Conservation (phyloP, 805 yeast species). For the Wickerhamomyces bovis region DNA sequence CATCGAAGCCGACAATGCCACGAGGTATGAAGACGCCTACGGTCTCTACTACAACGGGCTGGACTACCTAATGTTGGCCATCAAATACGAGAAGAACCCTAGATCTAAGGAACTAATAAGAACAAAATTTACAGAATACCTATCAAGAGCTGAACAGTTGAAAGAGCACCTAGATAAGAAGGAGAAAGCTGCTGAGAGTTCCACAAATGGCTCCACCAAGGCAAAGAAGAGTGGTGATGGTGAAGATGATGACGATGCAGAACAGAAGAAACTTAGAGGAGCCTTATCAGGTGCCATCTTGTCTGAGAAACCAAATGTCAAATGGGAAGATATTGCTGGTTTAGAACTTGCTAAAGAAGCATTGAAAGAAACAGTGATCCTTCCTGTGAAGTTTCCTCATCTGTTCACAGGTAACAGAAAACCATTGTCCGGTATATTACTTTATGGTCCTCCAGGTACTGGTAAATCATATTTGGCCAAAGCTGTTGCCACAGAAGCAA, state of each 20-base stretch:
- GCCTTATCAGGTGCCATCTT: constrained; percentile 90
- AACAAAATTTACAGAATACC: constrained; percentile 84
- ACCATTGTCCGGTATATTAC: constrained; percentile 84
- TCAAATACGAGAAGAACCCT: constrained; percentile 90
- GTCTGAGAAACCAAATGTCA: constrained; percentile 85
- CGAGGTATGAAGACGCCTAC: constrained; percentile 90
- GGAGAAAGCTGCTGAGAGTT: constrained; percentile 32
- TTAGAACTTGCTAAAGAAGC: constrained; percentile 94
- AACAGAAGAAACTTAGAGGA: constrained; percentile 81
- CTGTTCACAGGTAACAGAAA: constrained; percentile 90
- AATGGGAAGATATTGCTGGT: constrained; percentile 96
- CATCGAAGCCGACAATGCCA: constrained; percentile 87
- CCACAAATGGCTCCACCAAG: constrained; percentile 41
- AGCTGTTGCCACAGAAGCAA: constrained; percentile 98
- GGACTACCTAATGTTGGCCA: constrained; percentile 91
- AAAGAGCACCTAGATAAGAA: constrained; percentile 79
- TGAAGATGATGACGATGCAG: constrained; percentile 62
- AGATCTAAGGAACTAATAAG: constrained; percentile 84
- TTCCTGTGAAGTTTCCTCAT: constrained; percentile 95
- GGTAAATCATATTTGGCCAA: constrained; percentile 96
- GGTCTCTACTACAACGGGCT: constrained; percentile 87
- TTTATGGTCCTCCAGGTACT: constrained; percentile 95
- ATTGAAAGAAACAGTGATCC: constrained; percentile 90
- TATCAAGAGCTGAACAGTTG: constrained; percentile 88
- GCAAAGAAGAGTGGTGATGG: constrained; percentile 51